Evolutionary conservation across 164 flowering plant genomes (phyloP).

Genomic region (Dillenia turbinata): DNA sequence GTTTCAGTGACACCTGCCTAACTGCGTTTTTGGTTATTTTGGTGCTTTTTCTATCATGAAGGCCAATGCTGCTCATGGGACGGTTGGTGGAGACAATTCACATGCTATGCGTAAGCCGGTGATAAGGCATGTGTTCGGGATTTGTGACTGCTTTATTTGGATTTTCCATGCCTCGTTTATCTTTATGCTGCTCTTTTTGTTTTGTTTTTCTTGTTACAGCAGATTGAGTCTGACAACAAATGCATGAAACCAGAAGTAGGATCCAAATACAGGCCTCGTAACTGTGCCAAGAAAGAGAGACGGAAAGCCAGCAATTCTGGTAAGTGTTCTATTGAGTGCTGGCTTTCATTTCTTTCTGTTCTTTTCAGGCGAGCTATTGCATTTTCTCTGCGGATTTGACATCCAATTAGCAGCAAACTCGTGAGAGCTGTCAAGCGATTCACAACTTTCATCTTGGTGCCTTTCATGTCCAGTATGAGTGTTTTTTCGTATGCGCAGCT

Average conservation of each 20-base stretch:
- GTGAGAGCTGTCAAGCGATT: not conserved
- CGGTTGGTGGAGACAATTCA: slow-evolving; percentile 27
- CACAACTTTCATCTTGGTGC: not conserved
- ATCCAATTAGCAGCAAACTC: too few species aligned
- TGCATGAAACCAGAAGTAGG: slow-evolving; percentile 19
- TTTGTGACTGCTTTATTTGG: not conserved
- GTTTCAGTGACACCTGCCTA: too few species aligned
- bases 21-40: not conserved
- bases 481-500: not conserved
- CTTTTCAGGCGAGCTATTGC: slow-evolving; percentile 19
- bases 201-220: slow-evolving; percentile 14
- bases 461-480: not conserved
- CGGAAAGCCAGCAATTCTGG: slow-evolving; percentile 44
- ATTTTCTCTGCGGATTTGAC: too few species aligned
- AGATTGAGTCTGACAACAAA: slow-evolving; percentile 42
- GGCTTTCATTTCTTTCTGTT: slow-evolving; percentile 25
- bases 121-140: slow-evolving; percentile 44
- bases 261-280: not conserved
- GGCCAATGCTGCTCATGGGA: slow-evolving; percentile 36
- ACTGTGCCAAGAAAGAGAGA: slow-evolving; percentile 6
- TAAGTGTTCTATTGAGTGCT: slow-evolving; percentile 29
- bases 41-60: slow-evolving; percentile 27
- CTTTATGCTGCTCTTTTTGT: slow-evolving; percentile 30
- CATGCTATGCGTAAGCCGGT: slow-evolving; percentile 40
- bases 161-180: slow-evolving; percentile 12